Evolutionary conservation across 1,139 yeast species (phyloP).

Genomic region (Nakaseomyces nivariensis): DNA sequence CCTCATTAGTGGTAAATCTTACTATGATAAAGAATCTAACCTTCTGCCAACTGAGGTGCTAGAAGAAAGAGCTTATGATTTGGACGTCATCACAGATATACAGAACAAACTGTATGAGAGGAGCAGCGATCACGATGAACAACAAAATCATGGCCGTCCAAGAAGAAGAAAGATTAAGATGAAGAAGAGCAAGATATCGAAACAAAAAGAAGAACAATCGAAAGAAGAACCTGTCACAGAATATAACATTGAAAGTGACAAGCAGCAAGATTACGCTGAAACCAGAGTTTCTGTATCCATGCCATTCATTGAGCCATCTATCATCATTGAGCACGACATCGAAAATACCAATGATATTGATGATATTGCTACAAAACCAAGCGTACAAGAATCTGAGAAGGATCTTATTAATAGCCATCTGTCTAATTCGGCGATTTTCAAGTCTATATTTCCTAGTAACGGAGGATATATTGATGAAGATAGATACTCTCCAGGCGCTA

Average conservation of each 20-base stretch:
- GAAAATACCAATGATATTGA: slow-evolving; percentile 3
- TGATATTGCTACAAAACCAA: neutral
- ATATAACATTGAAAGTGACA: slow-evolving; percentile 4
- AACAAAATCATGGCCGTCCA: slow-evolving; percentile 13
- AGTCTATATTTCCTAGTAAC: neutral
- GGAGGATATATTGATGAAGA: neutral
- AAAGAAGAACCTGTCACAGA: neutral
- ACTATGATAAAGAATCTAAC: slow-evolving; percentile 10
- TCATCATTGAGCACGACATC: neutral
- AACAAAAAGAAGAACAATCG: neutral
- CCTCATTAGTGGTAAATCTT: neutral
- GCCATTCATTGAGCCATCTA: slow-evolving; percentile 1
- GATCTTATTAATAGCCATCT: neutral
- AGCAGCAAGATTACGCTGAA: slow-evolving; percentile 1
- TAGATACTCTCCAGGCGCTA: neutral
- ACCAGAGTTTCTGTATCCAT: slow-evolving; percentile 1
- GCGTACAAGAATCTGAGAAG: neutral
- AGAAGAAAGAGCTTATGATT: slow-evolving; percentile 18
- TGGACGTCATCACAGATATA: slow-evolving; percentile 21
- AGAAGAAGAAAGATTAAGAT: slow-evolving; percentile 24
- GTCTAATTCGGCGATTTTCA: neutral
- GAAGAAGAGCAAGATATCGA: slow-evolving; percentile 5
- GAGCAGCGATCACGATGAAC: slow-evolving; percentile 18
- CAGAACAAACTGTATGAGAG: slow-evolving; percentile 27
- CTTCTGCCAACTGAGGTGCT: slow-evolving; percentile 20